Evolutionary conservation across 495 filamentous ascomycete species (phyloP), one percentile per base, ranked within the genome.

Genomic region (Daldinia vernicosa): DNA sequence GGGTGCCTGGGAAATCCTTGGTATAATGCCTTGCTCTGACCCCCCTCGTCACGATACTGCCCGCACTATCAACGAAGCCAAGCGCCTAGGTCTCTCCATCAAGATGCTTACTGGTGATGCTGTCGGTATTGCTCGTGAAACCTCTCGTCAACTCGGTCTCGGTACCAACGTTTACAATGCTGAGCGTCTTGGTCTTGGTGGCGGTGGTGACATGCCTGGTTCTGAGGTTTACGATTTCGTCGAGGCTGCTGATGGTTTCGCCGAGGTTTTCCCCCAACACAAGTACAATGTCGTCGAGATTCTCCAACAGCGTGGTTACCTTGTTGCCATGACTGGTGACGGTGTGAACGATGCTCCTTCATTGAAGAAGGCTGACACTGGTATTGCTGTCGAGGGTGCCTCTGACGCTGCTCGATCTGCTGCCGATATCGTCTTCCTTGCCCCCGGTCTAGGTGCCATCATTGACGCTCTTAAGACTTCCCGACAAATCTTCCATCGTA

Each of bases 31-130:
- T 74, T 95, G 93, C 86, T 91, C 87, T 73, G 94, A 97, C 76
- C 94, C 94, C 62, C 94, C 94, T 67, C 92, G 94, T 75, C 88
- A 95, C 82, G 93, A 97, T 79, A 96, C 93, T 74, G 92, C 91
- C 69, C 90, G 92, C 78, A 96, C 93, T 66, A 91, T 97, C 82
- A 88, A 89, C 76, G 93, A 97, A 83, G 94, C 94, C 74, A 91
- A 94, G 84, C 85, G 84, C 63, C 88, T 97, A 58, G 94, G 94
- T 82, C 84, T 97, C 50, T 91, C 89, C 63, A 93, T 97, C 81
- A 97, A 97, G 85, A 97, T 97, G 92, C 89, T 97, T 83, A 97
- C 94, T 79, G 94, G 94, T 85, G 94, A 97, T 82, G 92, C 94
- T 60, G 92, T 97, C 75, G 93, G 91, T 80, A 97, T 97, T 80